These are phyloP conservation scores for Venturia effusa DNA, from an alignment of 2,329 filamentous ascomycete species.

Conservation along the genomic window DNA sequence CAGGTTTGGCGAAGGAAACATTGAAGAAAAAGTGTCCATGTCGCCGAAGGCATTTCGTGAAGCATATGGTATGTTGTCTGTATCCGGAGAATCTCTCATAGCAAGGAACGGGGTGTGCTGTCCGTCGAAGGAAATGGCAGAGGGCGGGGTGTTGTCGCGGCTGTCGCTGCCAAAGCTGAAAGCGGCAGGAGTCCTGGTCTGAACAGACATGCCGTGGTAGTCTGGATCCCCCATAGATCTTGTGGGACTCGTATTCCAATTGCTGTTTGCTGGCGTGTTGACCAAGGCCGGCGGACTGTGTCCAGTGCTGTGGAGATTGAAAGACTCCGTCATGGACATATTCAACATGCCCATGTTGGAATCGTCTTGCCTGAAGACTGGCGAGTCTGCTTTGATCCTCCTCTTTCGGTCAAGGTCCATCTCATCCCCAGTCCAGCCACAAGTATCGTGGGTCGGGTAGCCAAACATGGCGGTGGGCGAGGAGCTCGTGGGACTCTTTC, in stretches of 20 bases:
- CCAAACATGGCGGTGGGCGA: slow-evolving; percentile 19
- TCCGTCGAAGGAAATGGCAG: slow-evolving; percentile 5
- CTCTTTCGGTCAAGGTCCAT: slow-evolving; percentile 6
- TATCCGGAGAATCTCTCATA: slow-evolving; percentile 10
- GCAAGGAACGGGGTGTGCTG: slow-evolving; percentile 5
- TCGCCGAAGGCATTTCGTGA: slow-evolving; percentile 14
- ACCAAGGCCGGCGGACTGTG: slow-evolving; percentile 9
- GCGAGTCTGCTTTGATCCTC: slow-evolving; percentile 5
- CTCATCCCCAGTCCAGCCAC: slow-evolving; percentile 13
- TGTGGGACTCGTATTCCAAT: slow-evolving; percentile 3
- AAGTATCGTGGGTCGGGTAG: background rate
- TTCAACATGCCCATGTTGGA: slow-evolving; percentile 2
- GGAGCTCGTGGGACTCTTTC: slow-evolving; percentile 28
- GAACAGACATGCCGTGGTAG: background rate
- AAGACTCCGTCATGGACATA: slow-evolving; percentile 6
- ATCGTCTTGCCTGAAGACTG: slow-evolving; percentile 2
- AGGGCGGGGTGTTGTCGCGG: slow-evolving; percentile 9
- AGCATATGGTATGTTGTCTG: slow-evolving; percentile 18
- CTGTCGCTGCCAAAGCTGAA: slow-evolving; percentile 8
- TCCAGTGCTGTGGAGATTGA: slow-evolving; percentile 9
- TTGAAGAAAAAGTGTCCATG: slow-evolving; percentile 17
- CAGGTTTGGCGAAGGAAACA: slow-evolving; percentile 5
- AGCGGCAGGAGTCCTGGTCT: slow-evolving; percentile 6
- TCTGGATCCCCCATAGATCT: background rate
- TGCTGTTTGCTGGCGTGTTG: background rate